Base-by-base conservation (phyloP, 768 basidiomycete species). In the Kwoniella mangroviensis region DNA sequence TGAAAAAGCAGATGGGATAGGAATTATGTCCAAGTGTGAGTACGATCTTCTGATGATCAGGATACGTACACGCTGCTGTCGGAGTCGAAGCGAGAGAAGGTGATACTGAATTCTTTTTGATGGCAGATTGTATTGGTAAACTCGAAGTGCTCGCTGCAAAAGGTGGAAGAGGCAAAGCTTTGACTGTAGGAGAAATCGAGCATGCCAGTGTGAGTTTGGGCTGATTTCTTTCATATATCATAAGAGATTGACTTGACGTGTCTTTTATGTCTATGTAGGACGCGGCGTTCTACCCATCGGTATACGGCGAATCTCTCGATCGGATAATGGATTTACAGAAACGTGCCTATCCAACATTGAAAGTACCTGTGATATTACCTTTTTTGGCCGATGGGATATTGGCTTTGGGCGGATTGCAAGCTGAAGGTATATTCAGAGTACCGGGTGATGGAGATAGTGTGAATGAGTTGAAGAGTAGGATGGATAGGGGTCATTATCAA, bases 311-410 rank as follows among this genome's bases (percentile, higher is more conserved):
- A 85, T 90, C 92, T 0, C 86, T 98, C 13, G 91, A 92, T 72
- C 89, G 89, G 26, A 91, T 93, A 69, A 90, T 92, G 83, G 86
- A 91, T 55, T 85, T 94, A 11, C 94, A 97, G 83, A 89, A 90
- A 77, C 88, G 92, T 52, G 92, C 90, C 61, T 95, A 96, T 76
- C 92, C 93, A 2, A 85, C 88, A 64, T 89, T 91, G 74, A 91
- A 89, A 81, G 90, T 96, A 13, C 94, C 94, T 19, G 93, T 94
- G 82, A 92, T 98, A 75, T 88, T 98, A 7, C 93, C 94, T 15
- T 97, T 96, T 86, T 89, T 97, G 28, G 90, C 92, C 2, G 91
- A 96, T 75, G 93, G 92, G 1, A 94, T 97, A 74, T 88, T 98
- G 55, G 91, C 92, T 2, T 86, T 94, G 12, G 93, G 93, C 0